phyloP scores from a whole-genome alignment of 345 rosid species.

The Combretum micranthum region DNA sequence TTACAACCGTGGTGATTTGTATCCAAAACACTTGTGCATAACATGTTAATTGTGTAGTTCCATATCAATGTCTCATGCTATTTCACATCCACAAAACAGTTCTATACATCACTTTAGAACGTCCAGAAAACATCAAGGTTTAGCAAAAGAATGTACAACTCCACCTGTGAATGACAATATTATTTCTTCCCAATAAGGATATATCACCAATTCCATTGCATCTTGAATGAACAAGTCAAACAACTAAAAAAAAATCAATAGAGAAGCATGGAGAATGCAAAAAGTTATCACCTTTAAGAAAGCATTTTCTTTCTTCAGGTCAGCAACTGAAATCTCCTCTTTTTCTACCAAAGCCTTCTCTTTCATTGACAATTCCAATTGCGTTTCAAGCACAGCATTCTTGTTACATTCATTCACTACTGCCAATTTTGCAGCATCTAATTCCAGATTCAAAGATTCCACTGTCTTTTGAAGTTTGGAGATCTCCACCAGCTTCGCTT shows the following conservation, averaged over 20 bases:
- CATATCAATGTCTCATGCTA: too few relatives aligned
- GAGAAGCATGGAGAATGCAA: too few relatives aligned
- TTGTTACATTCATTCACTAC: slow-evolving; percentile 85
- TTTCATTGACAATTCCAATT: slow-evolving; percentile 58
- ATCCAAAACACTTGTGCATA: too few relatives aligned
- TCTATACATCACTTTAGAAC: too few relatives aligned
- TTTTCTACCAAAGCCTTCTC: slow-evolving; percentile 72
- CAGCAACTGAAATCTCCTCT: slow-evolving; percentile 56
- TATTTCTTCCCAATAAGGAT: too few relatives aligned
- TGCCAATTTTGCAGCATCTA: slow-evolving; percentile 88
- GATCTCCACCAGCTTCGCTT: slow-evolving; percentile 61
- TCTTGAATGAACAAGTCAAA: slow-evolving; percentile 2
- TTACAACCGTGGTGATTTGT: too few relatives aligned
- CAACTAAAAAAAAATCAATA: neutral
- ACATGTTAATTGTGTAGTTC: too few relatives aligned
- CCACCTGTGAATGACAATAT: too few relatives aligned
- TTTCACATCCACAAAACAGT: too few relatives aligned
- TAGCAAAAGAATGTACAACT: too few relatives aligned
- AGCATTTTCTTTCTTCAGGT: slow-evolving; percentile 64
- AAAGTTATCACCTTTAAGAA: slow-evolving; percentile 48
- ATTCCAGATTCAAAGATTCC: slow-evolving; percentile 75
- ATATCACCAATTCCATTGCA: neutral
- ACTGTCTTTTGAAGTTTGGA: slow-evolving; percentile 62
- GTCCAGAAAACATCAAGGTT: too few relatives aligned
- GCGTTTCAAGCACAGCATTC: slow-evolving; percentile 79